These are phyloP conservation scores for Aspergillus egyptiacus DNA, from an alignment of 495 filamentous ascomycete genomes.

Conservation along the genomic window DNA sequence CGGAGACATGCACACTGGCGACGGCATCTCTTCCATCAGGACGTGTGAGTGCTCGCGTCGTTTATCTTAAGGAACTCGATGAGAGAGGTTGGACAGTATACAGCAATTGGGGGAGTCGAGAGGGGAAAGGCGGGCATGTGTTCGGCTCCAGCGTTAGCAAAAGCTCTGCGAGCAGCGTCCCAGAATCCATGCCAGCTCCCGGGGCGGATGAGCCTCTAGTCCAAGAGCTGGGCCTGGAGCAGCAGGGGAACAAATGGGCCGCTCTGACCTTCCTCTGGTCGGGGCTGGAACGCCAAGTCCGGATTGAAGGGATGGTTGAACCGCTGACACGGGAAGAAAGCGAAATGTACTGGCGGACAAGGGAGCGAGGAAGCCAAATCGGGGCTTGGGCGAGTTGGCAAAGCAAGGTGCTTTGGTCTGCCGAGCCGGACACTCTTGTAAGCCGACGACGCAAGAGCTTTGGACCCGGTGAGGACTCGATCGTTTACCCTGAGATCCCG, in stretches of 20 bases:
- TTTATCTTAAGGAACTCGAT: slow-evolving; percentile 81
- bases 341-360: slow-evolving; percentile 80
- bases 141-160: slow-evolving; percentile 25
- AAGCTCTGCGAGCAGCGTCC: slow-evolving; percentile 4
- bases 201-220: slow-evolving; percentile 14
- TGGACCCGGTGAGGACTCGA: slow-evolving; percentile 30
- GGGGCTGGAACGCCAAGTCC: slow-evolving; percentile 75
- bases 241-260: slow-evolving; percentile 38
- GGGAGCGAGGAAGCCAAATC: slow-evolving; percentile 71
- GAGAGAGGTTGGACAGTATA: slow-evolving; percentile 82
- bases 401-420: slow-evolving; percentile 60
- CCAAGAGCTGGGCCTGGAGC: slow-evolving; percentile 5
- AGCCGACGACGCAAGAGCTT: slow-evolving; percentile 30
- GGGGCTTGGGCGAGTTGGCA: slow-evolving; percentile 93
- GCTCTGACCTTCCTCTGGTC: slow-evolving; percentile 48
- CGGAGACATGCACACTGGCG: slow-evolving; percentile 69
- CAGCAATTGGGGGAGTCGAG: slow-evolving; percentile 73
- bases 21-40: slow-evolving; percentile 84
- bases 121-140: slow-evolving; percentile 42
- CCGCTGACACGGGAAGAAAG: slow-evolving; percentile 66
- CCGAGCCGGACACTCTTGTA: slow-evolving; percentile 23
- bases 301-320: slow-evolving; percentile 71
- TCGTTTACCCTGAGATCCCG: slow-evolving; percentile 28
- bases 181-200: slow-evolving; percentile 28
- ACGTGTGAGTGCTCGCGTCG: slow-evolving; percentile 72